A percentile compares a stretch with the other conserved stretches of the same genome.
Conservation (phyloP, 2,329 filamentous ascomycete species). For the Lachnellula cervina region DNA sequence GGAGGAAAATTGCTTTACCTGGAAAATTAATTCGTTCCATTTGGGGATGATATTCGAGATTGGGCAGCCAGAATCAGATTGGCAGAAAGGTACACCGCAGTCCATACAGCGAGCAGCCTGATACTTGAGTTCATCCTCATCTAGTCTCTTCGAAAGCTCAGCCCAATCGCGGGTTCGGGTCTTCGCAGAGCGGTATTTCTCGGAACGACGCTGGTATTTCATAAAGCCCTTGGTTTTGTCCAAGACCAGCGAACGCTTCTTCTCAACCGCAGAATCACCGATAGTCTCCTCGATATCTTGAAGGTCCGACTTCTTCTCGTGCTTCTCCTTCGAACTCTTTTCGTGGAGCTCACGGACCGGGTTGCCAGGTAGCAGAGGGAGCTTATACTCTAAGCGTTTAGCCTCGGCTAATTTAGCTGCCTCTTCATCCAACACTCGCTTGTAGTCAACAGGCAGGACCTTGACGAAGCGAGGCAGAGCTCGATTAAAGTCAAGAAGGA, state of each 20-base stretch:
- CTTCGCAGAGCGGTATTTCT: slow-evolving; percentile 85
- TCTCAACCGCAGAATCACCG: slow-evolving; percentile 76
- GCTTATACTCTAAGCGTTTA: slow-evolving; percentile 77
- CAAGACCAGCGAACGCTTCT: slow-evolving; percentile 85
- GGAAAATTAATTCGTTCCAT: slow-evolving; percentile 80
- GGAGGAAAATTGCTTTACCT: slow-evolving; percentile 22
- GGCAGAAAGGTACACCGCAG: slow-evolving; percentile 96
- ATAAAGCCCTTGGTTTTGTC: slow-evolving; percentile 98
- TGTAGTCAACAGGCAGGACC: slow-evolving; percentile 92
- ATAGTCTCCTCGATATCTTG: slow-evolving; percentile 90
- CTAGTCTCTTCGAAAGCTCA: slow-evolving; percentile 80
- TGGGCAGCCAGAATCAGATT: slow-evolving; percentile 91
- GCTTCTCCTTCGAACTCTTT: slow-evolving; percentile 53
- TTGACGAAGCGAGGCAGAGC: slow-evolving; percentile 89
- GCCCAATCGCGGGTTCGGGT: slow-evolving; percentile 90
- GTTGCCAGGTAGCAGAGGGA: slow-evolving; percentile 69
- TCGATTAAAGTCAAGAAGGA: slow-evolving; percentile 91
- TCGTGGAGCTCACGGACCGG: slow-evolving; percentile 47
- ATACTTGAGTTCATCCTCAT: slow-evolving; percentile 94
- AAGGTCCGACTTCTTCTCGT: slow-evolving; percentile 62
- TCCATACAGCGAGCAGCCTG: slow-evolving; percentile 98
- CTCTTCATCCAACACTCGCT: slow-evolving; percentile 83
- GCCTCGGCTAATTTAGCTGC: slow-evolving; percentile 79
- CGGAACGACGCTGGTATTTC: slow-evolving; percentile 87
- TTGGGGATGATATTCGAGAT: slow-evolving; percentile 98